Evolutionary conservation across 2,329 filamentous ascomycete species (phyloP).

Genomic region (Gnomoniopsis smithogilvyi): DNA sequence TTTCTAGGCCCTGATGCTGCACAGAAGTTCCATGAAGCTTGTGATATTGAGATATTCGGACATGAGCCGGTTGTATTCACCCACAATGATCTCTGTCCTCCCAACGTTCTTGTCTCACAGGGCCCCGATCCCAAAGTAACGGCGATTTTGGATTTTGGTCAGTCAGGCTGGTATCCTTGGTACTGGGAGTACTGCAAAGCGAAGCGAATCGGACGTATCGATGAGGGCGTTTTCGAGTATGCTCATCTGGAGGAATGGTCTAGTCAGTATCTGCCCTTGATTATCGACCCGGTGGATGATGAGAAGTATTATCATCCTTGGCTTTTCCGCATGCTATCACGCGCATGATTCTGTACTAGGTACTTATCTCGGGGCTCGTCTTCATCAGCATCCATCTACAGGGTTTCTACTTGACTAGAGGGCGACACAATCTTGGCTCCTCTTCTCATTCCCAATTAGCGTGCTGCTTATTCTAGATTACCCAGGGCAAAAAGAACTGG

Average conservation of each 20-base stretch:
- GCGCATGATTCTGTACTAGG: too few species aligned
- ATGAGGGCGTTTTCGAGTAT: neutral
- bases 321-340: neutral
- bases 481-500: too few species aligned
- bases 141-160: slow-evolving; percentile 31
- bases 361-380: too few species aligned
- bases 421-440: too few species aligned
- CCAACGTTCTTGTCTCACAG: slow-evolving; percentile 30
- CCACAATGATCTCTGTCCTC: slow-evolving; percentile 31
- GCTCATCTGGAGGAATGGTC: neutral
- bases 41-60: slow-evolving; percentile 25
- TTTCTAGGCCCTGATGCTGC: slow-evolving; percentile 19
- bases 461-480: too few species aligned
- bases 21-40: slow-evolving; percentile 26
- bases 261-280: neutral
- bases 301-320: neutral
- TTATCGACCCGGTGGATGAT: neutral
- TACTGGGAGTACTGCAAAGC: slow-evolving; percentile 34
- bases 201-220: neutral
- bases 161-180: slow-evolving; percentile 32
- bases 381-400: too few species aligned
- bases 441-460: too few species aligned
- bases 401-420: too few species aligned
- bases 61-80: slow-evolving; percentile 28
- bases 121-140: slow-evolving; percentile 21